Evolutionary conservation across 257 asterid genomes (phyloP).

Genomic region (Salvia miltiorrhiza): DNA sequence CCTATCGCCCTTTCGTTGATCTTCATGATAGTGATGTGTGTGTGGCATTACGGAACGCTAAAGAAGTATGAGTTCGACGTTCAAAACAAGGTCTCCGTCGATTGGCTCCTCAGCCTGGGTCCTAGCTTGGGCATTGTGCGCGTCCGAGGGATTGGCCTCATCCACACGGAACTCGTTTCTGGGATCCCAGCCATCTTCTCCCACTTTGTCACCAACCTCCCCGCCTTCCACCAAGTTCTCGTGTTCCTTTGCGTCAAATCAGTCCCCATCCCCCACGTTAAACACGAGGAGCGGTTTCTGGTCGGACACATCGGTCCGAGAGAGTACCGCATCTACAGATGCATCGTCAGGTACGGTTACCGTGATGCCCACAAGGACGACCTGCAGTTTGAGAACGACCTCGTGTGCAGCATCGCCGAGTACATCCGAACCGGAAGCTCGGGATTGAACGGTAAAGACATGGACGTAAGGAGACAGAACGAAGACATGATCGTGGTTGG

Average conservation of each 20-base stretch:
- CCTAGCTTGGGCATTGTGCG: constrained; percentile 86
- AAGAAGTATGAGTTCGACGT: constrained; percentile 81
- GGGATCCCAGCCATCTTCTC: constrained; percentile 96
- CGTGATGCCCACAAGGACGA: constrained; percentile 87
- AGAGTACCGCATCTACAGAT: constrained; percentile 69
- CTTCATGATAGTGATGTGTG: constrained; percentile 73
- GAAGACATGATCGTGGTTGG: constrained; percentile 78
- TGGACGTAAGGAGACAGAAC: constrained; percentile 4
- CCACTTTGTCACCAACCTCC: constrained; percentile 87
- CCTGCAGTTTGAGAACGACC: constrained; percentile 68
- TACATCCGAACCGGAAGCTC: constrained; percentile 46
- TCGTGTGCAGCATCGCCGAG: constrained; percentile 81
- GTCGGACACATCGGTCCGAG: constrained; percentile 82
- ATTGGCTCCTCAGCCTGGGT: constrained; percentile 80
- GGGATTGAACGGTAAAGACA: constrained; percentile 17
- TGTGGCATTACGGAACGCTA: constrained; percentile 85
- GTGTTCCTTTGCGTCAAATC: constrained; percentile 83
- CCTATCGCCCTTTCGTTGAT: constrained; percentile 66
- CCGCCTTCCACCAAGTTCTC: constrained; percentile 90
- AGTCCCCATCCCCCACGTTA: constrained; percentile 81
- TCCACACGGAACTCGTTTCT: constrained; percentile 85
- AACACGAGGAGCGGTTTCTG: constrained; percentile 72
- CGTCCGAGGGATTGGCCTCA: constrained; percentile 84
- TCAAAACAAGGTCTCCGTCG: constrained; percentile 85
- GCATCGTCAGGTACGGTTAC: constrained; percentile 86